Base-by-base conservation (phyloP, 768 basidiomycete genomes). In the Cantharellus cinnabarinus region DNA sequence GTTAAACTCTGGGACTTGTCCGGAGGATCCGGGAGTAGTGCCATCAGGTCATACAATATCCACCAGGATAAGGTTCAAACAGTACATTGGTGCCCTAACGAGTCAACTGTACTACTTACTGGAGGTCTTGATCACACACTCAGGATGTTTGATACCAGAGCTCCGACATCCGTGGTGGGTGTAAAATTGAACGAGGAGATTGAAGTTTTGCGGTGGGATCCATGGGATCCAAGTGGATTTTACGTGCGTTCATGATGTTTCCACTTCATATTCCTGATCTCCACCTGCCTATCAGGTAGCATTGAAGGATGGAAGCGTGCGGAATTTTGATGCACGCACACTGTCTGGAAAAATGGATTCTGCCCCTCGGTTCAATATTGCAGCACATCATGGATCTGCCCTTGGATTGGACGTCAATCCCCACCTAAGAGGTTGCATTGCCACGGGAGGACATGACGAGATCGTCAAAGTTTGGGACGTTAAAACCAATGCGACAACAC, bases 1-100 rank as follows among this genome's bases (percentile, higher is more conserved):
- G 89, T 99, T 62, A 99, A 99, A 70, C 72, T 99, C 37, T 99
- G 94, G 95, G 95, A 99, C 72, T 75, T 99, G 58, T 70, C 63
- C 76, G 73, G 44, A 75, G 71, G 5, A 73, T 79, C 57, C 67
- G 74, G 64, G 66, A 61, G 79, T 77, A 62, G 69, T 14, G 93
- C 93, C 34, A 78, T 97, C 65, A 77, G 89, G 60, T 90, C 84
- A 64, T 98, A 93, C 70, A 75, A 75, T 50, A 75, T 84, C 39
- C 89, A 91, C 68, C 86, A 81, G 67, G 91, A 95, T 70, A 97
- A 94, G 73, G 88, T 99, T 34, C 93, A 97, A 71, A 81, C 87
- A 2, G 89, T 99, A 4, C 85, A 91, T 65, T 99, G 95, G 95
- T 95, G 95, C 68, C 77, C 80, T 40, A 76, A 77, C 58, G 85